Conservation (phyloP, 1,284 basidiomycete genomes). For the Bjerkandera adusta region DNA sequence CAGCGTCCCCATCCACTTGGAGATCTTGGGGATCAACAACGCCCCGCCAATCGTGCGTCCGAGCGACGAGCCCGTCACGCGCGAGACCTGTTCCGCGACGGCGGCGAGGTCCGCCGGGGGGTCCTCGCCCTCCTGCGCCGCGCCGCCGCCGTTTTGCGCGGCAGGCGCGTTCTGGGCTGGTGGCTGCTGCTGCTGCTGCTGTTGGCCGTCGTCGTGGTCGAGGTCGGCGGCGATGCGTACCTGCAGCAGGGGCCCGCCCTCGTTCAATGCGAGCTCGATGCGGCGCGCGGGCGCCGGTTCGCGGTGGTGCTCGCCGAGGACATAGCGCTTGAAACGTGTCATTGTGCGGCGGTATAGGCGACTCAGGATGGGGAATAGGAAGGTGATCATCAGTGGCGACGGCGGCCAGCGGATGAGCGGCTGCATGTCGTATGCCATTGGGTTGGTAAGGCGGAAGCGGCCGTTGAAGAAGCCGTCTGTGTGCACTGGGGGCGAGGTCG, state of each 20-base stretch:
- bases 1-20: constrained; percentile 59
- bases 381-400: constrained; percentile 55
- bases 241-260: constrained; percentile 44
- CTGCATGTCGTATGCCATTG: constrained; percentile 12
- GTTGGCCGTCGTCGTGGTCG: constrained; percentile 6
- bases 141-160: background rate
- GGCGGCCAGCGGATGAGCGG: constrained; percentile 53
- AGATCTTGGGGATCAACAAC: constrained; percentile 60
- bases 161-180: constrained; percentile 13
- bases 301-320: constrained; percentile 39
- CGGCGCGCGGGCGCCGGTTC: constrained; percentile 25
- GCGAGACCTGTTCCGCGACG: constrained; percentile 55
- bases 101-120: constrained; percentile 29
- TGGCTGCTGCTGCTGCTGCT: constrained; percentile 4
- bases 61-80: constrained; percentile 53
- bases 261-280: constrained; percentile 34
- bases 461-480: constrained; percentile 4
- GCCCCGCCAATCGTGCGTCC: constrained; percentile 66
- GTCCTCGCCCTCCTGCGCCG: constrained; percentile 19
- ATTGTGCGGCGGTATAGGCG: constrained; percentile 45
- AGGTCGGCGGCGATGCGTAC: constrained; percentile 40
- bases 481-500: constrained; percentile 46
- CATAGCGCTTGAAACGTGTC: constrained; percentile 40
- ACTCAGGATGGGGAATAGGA: constrained; percentile 50
- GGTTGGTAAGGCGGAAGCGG: constrained; percentile 7